Evolutionary conservation across 495 filamentous ascomycete genomes (phyloP).

Genomic region (Penicillium verhagenii): DNA sequence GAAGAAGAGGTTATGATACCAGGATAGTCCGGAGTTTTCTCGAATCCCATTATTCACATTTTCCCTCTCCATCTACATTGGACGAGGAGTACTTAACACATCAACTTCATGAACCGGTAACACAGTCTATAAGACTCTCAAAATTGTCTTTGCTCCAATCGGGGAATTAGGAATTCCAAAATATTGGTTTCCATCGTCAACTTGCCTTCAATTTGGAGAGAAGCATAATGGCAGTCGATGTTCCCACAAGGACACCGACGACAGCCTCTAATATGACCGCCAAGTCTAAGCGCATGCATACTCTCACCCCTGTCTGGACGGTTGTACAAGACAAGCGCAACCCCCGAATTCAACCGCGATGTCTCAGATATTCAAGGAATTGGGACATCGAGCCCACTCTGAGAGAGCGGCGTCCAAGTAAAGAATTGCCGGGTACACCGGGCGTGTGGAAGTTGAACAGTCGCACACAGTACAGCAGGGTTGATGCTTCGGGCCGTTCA

Average conservation of each 20-base stretch:
- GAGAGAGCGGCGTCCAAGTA: not conserved
- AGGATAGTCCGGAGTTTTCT: slow-evolving; percentile 18
- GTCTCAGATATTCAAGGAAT: slow-evolving; percentile 10
- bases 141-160: not conserved
- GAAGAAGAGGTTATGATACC: slow-evolving; percentile 19
- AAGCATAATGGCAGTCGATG: not conserved
- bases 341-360: slow-evolving; percentile 6
- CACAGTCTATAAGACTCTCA: not conserved
- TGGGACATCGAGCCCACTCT: not conserved
- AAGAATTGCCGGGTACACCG: not conserved
- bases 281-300: not conserved
- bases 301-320: slow-evolving; percentile 3
- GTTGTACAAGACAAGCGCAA: slow-evolving; percentile 4
- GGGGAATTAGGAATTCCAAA: not conserved
- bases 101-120: slow-evolving; percentile 1
- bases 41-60: slow-evolving; percentile 8
- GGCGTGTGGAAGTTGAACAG: slow-evolving; percentile 1
- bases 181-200: not conserved
- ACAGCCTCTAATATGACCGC: not conserved
- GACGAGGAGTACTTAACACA: not conserved
- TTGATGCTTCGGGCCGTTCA: not conserved
- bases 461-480: slow-evolving; percentile 13
- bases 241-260: not conserved
- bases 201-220: not conserved
- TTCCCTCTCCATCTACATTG: not conserved